Conservation (phyloP, 768 basidiomycete species). For the Leucosporidium scottii region DNA sequence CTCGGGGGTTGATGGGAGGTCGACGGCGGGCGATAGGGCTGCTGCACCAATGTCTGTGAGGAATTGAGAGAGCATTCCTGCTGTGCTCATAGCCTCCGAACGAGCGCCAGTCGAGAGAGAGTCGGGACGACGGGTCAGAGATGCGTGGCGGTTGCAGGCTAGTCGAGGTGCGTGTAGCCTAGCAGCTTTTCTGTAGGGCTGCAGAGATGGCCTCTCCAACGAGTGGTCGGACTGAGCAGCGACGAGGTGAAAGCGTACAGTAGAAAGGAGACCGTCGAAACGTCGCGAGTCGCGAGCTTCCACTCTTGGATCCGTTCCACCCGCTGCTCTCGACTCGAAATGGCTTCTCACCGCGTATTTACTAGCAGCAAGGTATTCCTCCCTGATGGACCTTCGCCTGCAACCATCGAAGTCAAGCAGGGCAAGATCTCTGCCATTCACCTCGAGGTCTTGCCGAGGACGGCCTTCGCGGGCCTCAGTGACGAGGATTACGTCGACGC, state of each 20-base stretch:
- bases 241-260: not conserved
- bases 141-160: not conserved
- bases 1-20: not conserved
- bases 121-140: not conserved
- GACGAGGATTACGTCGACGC: constrained; percentile 42
- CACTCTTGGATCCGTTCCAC: not conserved
- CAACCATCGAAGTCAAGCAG: constrained; percentile 58
- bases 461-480: constrained; percentile 30
- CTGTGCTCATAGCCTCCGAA: too few species aligned
- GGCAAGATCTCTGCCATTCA: constrained; percentile 58
- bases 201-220: not conserved
- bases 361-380: not conserved
- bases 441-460: constrained; percentile 30
- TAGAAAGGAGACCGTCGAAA: not conserved
- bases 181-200: not conserved
- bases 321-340: not conserved
- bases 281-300: not conserved
- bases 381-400: constrained; percentile 43
- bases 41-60: not conserved
- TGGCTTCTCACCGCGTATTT: not conserved
- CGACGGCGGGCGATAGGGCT: not conserved
- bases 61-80: not conserved
- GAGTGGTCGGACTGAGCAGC: not conserved
- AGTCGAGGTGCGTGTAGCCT: not conserved
- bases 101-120: not conserved